Percentiles rank a stretch among this genome's conserved stretches.
Conservation (phyloP, 2,329 filamentous ascomycete genomes). For the Fusarium aywerte region DNA sequence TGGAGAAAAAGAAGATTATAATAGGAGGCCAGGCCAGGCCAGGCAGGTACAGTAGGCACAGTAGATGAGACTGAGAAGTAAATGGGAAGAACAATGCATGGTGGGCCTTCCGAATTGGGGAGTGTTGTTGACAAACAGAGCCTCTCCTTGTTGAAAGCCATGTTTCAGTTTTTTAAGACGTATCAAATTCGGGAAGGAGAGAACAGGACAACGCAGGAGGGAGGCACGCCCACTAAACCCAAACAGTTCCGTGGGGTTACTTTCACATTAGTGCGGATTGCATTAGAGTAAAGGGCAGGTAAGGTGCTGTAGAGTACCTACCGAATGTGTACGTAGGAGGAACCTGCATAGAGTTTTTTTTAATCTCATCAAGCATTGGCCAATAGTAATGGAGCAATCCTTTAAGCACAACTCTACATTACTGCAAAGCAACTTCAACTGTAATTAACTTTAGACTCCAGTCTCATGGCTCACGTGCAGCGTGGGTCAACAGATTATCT, state of each 20-base stretch:
- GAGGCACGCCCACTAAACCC: slow-evolving; percentile 9
- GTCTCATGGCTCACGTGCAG: slow-evolving; percentile 7
- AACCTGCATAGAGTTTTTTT: slow-evolving; percentile 12
- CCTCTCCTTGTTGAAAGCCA: slow-evolving; percentile 17
- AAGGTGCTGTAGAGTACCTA: neutral
- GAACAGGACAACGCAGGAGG: slow-evolving; percentile 4
- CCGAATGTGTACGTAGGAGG: no score
- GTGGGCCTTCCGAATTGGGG: slow-evolving; percentile 29
- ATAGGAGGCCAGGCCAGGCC: neutral
- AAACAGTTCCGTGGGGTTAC: slow-evolving; percentile 34
- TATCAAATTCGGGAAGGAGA: slow-evolving; percentile 34
- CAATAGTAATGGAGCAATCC: slow-evolving; percentile 11
- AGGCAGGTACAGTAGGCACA: neutral
- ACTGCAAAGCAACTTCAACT: slow-evolving; percentile 10
- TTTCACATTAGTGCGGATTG: slow-evolving; percentile 11
- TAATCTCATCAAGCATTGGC: slow-evolving; percentile 5
- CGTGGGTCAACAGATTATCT: neutral
- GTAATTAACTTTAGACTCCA: slow-evolving; percentile 17
- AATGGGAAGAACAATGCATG: slow-evolving; percentile 19
- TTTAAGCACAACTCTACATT: neutral
- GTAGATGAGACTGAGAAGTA: slow-evolving; percentile 7
- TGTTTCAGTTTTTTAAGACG: slow-evolving; percentile 44
- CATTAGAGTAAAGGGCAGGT: neutral
- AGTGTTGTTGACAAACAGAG: slow-evolving; percentile 20
- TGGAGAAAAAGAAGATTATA: neutral